phyloP scores from a whole-genome alignment of 305 asterid genomes.

The Fraxinus sp. region DNA sequence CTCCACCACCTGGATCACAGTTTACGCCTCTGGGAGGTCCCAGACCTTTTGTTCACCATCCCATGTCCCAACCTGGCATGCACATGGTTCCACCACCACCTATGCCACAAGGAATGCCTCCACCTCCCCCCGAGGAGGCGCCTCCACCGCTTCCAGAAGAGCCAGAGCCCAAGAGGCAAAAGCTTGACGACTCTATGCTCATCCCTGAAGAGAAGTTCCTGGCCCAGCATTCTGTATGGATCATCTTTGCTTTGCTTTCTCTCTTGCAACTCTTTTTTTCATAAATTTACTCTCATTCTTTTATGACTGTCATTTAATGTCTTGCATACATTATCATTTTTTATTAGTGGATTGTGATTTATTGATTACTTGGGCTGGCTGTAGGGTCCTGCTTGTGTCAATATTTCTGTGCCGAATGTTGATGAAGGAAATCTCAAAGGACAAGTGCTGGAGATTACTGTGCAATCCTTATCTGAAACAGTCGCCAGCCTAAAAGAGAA shows the following conservation, averaged over 20 bases:
- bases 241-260: neutral
- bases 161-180: conserved; percentile 90
- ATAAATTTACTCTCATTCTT: neutral
- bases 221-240: conserved; percentile 65
- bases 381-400: conserved; percentile 81
- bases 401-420: conserved; percentile 68
- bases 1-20: conserved; percentile 88
- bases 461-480: conserved; percentile 78
- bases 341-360: neutral
- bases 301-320: neutral
- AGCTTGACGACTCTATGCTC: conserved; percentile 74
- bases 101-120: conserved; percentile 75
- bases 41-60: conserved; percentile 47
- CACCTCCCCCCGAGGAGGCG: conserved; percentile 94
- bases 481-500: conserved; percentile 88
- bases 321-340: neutral
- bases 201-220: conserved; percentile 86
- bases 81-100: conserved; percentile 78
- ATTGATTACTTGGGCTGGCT: conserved; percentile 24
- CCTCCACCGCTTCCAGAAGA: conserved; percentile 98
- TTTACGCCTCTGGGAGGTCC: conserved; percentile 66
- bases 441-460: conserved; percentile 71
- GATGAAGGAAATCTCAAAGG: conserved; percentile 95
- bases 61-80: conserved; percentile 74
- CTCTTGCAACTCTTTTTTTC: neutral